Percentiles rank a stretch among this genome's conserved stretches.
These are phyloP conservation scores for Taxillus chinensis DNA, from an alignment of 164 flowering plant genomes.

Conservation along the genomic window DNA sequence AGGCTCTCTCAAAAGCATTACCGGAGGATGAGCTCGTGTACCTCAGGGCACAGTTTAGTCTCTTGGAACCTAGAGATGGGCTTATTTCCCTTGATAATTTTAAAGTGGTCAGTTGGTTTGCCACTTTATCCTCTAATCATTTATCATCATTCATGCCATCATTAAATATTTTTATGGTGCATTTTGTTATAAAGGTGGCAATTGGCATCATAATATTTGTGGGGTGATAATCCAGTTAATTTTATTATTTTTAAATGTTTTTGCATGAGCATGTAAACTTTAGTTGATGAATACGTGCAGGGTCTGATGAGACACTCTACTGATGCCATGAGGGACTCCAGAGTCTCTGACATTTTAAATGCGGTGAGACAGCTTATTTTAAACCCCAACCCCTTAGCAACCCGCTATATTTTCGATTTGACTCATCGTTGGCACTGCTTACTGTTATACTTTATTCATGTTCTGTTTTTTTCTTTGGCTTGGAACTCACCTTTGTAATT, in stretches of 20 bases:
- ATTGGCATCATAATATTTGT: not conserved
- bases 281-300: not conserved
- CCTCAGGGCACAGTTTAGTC: constrained; percentile 47
- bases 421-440: too few relatives aligned
- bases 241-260: too few relatives aligned
- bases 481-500: not conserved
- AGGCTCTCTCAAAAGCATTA: constrained; percentile 66
- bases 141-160: too few relatives aligned
- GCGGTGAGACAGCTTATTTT: not conserved
- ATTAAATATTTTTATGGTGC: too few relatives aligned
- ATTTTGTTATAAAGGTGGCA: not conserved
- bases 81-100: constrained; percentile 44
- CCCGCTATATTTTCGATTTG: too few relatives aligned
- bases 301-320: not conserved
- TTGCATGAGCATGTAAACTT: too few relatives aligned
- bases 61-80: constrained; percentile 58
- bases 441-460: too few relatives aligned
- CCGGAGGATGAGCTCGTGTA: constrained; percentile 51
- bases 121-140: not conserved
- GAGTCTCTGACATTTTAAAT: not conserved
- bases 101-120: constrained; percentile 34
- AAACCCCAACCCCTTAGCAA: not conserved
- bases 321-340: not conserved
- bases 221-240: too few relatives aligned
- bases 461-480: too few relatives aligned